Base-by-base conservation (phyloP, 148 eudicot genomes). In the Chenopodium quinoa region DNA sequence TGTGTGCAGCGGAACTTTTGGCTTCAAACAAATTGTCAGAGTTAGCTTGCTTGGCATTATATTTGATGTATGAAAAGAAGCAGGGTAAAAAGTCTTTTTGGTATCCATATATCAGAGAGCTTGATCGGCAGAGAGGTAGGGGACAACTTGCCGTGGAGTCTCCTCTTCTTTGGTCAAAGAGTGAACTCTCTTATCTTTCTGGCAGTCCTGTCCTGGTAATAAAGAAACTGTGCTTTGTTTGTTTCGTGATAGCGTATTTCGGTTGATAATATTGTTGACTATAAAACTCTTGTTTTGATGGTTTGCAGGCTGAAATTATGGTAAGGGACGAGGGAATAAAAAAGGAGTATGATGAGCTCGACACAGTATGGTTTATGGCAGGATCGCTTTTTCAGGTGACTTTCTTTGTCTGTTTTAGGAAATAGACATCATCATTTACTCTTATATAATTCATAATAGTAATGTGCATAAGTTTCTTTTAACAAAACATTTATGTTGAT, bases 281-380 rank as follows among this genome's bases (percentile, higher is more conserved):
- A 63, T 70, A 34, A 32, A 22, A 71, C 10, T 60, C 47, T 70
- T 65, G 25, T 19, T 81, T 27, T 79, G 27, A 4, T 79, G 67
- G 4, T 79, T 80, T 78, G 79, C 80, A 96, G 99, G 97, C 91
- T 81, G 98, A 96, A 84, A 89, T 94, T 80, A 79, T 89, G 83
- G 91, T 81, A 83, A 91, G 99, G 85, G 89, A 91, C 74, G 97
- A 91, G 82, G 99, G 97, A 79, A 92, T 96, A 64, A 94, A 87
- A 82, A 90, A 91, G 85, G 99, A 96, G 87, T 96, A 96, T 83
- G 85, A 91, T 79, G 99, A 96, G 88, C 99, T 96, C 78, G 99
- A 96, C 89, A 96, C 99, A 75, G 98, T 96, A 54, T 96, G 99
- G 99, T 96, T 96, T 84, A 96, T 96, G 99, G 99, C 99, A 70